Base-by-base conservation (phyloP, 2,329 filamentous ascomycete species). In the Sporothrix pseudoabietina region DNA sequence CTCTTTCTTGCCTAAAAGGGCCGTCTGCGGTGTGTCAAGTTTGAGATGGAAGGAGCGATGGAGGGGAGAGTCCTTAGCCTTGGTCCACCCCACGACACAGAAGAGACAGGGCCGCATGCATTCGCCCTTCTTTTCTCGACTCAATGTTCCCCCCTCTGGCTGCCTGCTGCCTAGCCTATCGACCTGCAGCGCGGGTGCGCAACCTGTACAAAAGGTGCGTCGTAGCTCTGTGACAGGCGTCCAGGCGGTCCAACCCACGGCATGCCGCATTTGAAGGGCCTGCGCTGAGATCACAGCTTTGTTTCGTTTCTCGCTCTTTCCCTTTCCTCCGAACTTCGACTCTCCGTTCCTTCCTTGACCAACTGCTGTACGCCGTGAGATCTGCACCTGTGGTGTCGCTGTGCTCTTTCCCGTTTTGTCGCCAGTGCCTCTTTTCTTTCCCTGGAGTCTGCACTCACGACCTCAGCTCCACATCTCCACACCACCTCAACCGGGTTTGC, bases 401-500 rank as follows among this genome's bases (percentile, higher is more conserved):
- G 39, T 32, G 63, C 26, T 66, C 41, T 19, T 47, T 49, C 63
- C 63, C 63, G 22, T 66, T 69, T 44, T 69, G 65, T 22, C 30
- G 26, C 16, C n/a, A 47, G 41, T 9, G 41, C 16, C 44, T 68
- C 16, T 26, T 6, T 69, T 16, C 65, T 39, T n/a, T 41, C 35
- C 7, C 59, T 35, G 16, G 32, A 16, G 10, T 16, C 9, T 59
- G 26, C 22, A 9, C 61, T 30, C 39, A 19, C 61, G 61, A 26
- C 61, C 6, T 26, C 52, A 41, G 68, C 68, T 70, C 68, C 68
- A 55, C 68, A 44, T 14, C 35, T 57, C 68, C 52, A 55, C 68
- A 70, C 68, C 68, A 22, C 52, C 52, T 57, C 52, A 14, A 70
- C 68, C 68, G n/a, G 68, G 52, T 57, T 70, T 70, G 35, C 52